Conservation (phyloP, 768 basidiomycete genomes). For the Harrya chromipes region DNA sequence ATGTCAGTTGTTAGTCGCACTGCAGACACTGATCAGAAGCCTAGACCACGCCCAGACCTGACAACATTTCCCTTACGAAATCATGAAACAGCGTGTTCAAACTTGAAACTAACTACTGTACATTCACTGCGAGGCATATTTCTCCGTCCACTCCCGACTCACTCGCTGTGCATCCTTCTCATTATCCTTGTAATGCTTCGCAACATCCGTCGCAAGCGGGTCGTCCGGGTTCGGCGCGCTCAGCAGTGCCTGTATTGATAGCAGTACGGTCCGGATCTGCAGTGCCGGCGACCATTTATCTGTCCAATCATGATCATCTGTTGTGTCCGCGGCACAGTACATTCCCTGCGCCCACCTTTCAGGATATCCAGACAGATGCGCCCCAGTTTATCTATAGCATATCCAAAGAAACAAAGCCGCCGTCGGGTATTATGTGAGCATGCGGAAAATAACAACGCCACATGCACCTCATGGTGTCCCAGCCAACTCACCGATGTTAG, state of each 20-base stretch:
- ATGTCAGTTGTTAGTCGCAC: constrained; percentile 2
- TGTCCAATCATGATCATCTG: constrained; percentile 26
- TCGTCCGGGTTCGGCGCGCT: constrained; percentile 97
- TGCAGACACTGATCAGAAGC: constrained; percentile 17
- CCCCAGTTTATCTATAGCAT: constrained; percentile 84
- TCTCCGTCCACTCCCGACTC: constrained; percentile 93
- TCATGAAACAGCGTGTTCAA: constrained; percentile 4
- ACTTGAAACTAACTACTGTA: not conserved
- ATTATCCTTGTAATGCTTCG: constrained; percentile 98
- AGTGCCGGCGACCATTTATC: constrained; percentile 99
- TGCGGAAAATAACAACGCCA: constrained; percentile 15
- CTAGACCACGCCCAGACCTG: constrained; percentile 25
- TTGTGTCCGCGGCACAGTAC: not conserved
- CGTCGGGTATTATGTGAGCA: constrained; percentile 24
- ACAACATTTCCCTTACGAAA: constrained; percentile 10
- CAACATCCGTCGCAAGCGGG: constrained; percentile 90
- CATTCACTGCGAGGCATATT: constrained; percentile 56
- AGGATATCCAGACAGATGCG: constrained; percentile 98
- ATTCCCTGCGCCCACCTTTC: constrained; percentile 61
- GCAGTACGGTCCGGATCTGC: constrained; percentile 95
- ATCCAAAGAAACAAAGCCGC: not conserved
- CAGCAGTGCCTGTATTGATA: constrained; percentile 95
- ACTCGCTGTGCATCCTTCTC: constrained; percentile 91
- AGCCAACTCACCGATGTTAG: constrained; percentile 85
- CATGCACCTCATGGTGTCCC: not conserved